Evolutionary conservation across 805 yeast species (phyloP), one percentile per base, ranked within the genome.

Genomic region (Candida stauntonica): DNA sequence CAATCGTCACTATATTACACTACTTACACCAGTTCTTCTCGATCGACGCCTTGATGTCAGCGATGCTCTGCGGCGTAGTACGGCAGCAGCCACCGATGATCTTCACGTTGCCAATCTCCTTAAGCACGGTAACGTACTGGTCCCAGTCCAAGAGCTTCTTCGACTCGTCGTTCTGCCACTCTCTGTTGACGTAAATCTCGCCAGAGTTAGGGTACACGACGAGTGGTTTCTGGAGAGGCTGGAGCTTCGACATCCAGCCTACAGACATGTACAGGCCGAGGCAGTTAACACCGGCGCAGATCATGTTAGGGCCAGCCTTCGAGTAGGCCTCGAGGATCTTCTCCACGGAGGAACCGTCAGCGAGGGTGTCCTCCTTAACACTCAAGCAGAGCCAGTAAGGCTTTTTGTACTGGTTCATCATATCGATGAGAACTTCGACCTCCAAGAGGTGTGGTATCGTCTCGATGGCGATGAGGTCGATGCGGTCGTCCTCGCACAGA

Each of bases 31-130:
- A 35, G 11, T 27, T 12, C 35, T 27, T 13, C 6, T 34, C 31
- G 4, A 45, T 29, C 6, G 45, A 36, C 5, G 4, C 18, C 9
- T 28, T 34, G 20, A 48, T 38, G 27, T 29, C 32, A 3, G 17
- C 20, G 15, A 47, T 49, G 14, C 20, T 31, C 7, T 54, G 47
- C 0, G 88, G 87, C 0, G 76, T 68, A 1, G 86, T 80, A 48
- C 86, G 67, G 46, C 91, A 84, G 58, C 91, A 84, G 3, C 89
- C 91, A 7, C 93, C 93, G 38, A 84, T 63, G 7, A 81, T 67
- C 26, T 69, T 67, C 2, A 71, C 70, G 7, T 69, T 67, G 7
- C 55, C 52, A 1, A 47, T 32, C 3, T 46, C 35, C 16, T 62
- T 44, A 75, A 81, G 74, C 15, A 57, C 52, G 5, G 51, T 38